Evolutionary conservation across 768 basidiomycete species (phyloP).

Genomic region (Leccinum subgranulosum): DNA sequence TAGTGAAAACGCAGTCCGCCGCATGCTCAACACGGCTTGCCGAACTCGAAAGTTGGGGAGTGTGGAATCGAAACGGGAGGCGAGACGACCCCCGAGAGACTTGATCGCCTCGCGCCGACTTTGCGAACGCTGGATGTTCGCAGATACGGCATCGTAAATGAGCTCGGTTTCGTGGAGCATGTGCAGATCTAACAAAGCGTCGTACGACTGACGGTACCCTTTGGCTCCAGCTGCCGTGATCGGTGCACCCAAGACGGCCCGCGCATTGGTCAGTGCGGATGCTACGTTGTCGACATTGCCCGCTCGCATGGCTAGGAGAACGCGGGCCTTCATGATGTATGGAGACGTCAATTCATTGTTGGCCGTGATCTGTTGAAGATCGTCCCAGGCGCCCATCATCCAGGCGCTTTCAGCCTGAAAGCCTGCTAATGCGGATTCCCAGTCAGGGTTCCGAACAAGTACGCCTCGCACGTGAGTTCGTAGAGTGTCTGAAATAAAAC

Average conservation of each 20-base stretch:
- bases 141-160: constrained; percentile 46
- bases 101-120: constrained; percentile 40
- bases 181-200: constrained; percentile 82
- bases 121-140: constrained; percentile 39
- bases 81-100: constrained; percentile 39
- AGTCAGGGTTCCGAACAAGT: constrained; percentile 78
- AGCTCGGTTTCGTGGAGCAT: constrained; percentile 81
- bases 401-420: constrained; percentile 94
- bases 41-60: constrained; percentile 85
- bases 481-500: constrained; percentile 67
- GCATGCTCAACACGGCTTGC: constrained; percentile 87
- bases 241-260: constrained; percentile 70
- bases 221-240: constrained; percentile 78
- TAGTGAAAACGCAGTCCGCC: constrained; percentile 77
- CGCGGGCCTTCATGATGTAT: constrained; percentile 69
- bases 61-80: constrained; percentile 67
- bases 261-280: constrained; percentile 58
- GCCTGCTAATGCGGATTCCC: constrained; percentile 71
- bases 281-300: constrained; percentile 45
- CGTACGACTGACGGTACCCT: constrained; percentile 85
- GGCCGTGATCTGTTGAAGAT: constrained; percentile 62
- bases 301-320: constrained; percentile 75
- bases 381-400: constrained; percentile 93
- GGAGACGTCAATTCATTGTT: constrained; percentile 50
- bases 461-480: constrained; percentile 93